Evolutionary conservation across 257 asterid genomes (phyloP).

Genomic region (Solanum sitiens): DNA sequence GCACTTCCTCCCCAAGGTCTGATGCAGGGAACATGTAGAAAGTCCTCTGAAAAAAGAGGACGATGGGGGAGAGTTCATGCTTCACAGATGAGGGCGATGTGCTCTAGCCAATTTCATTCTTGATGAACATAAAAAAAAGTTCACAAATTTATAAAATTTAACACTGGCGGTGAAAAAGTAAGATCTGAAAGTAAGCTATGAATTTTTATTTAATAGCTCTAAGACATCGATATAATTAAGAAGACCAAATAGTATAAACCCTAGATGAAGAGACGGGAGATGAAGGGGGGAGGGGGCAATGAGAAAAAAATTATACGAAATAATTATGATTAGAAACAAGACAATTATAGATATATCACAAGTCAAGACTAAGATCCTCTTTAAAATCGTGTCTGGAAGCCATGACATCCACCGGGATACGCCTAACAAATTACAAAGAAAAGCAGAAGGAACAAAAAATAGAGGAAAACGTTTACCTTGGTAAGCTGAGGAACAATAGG

Average conservation of each 20-base stretch:
- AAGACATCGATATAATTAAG: neutral
- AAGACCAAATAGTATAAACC: neutral
- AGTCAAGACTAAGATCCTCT: too few species aligned
- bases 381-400: too few species aligned
- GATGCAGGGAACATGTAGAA: too few species aligned
- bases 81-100: too few species aligned
- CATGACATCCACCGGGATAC: too few species aligned
- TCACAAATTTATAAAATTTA: neutral
- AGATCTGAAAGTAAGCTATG: neutral
- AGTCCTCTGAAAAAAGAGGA: neutral
- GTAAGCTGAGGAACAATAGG: too few species aligned
- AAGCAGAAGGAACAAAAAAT: too few species aligned
- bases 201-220: neutral
- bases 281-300: neutral
- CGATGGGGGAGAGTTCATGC: neutral
- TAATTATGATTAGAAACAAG: neutral
- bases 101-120: too few species aligned
- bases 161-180: fast-evolving
- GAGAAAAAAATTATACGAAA: neutral
- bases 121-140: neutral
- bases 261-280: neutral
- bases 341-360: neutral
- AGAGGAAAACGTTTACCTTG: too few species aligned
- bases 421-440: too few species aligned
- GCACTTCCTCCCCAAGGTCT: too few species aligned